Base-by-base conservation (phyloP, 179 eudicot species). In the Pouteria campechiana region DNA sequence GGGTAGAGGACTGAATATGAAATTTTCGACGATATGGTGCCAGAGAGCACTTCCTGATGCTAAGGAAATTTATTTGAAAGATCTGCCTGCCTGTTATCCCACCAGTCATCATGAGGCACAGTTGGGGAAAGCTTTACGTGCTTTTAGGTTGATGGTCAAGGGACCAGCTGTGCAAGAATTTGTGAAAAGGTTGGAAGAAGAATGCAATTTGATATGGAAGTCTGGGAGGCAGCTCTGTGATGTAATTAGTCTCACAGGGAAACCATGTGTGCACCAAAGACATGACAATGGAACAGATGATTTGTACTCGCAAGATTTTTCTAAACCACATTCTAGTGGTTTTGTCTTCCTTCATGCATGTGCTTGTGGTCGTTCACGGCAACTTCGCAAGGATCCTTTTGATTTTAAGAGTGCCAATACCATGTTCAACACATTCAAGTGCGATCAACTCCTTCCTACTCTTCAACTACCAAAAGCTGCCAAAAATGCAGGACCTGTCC, bases 261-360 rank as follows among this genome's bases (percentile, higher is more conserved):
- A 64, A 57, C 79, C 90, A 17, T 89, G 97, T 68, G 72, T 79
- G 64, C 79, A 85, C 52, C 89, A 76, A 57, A 78, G 75, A 49
- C 97, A 89, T 62, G 79, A 69, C 32, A 52, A 32, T 22, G 56
- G 54, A 32, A 51, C 53, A 18, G 70, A 61, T 45, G 66, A 41
- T 36, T 37, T 48, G 46, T 32, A 62, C 58, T 41, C 49, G 31
- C 65, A 41, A 27, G 63, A 53, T 44, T 60, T 52, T 23, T 48
- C 54, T 46, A 70, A 58, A 55, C 68, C 58, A 38, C 97, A 89
- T 63, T 69, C 71, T 19, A 89, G 95, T 52, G 97, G 90, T 41
- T 79, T 65, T 70, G 83, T 81, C 46, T 89, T 76, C 53, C 97
- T 89, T 63, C 95, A 89, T 66, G 93, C 95, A 18, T 89, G 97